phyloP scores from a whole-genome alignment of 2,329 filamentous ascomycete species.

The Xylariaceae sp. region DNA sequence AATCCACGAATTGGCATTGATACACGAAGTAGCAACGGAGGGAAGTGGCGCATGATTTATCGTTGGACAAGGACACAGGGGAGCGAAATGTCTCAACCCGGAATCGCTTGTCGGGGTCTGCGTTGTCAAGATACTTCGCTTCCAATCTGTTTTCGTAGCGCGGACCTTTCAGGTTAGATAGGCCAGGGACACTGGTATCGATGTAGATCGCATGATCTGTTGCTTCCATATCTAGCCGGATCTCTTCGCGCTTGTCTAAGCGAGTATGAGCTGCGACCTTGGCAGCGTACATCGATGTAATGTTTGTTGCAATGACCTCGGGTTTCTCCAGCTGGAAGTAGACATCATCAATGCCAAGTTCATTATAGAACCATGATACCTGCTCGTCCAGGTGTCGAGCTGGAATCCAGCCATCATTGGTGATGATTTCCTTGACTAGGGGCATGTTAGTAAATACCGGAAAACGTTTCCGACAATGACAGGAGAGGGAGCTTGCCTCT shows the following conservation, averaged over 20 bases:
- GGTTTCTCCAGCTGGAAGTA: conserved; percentile 91
- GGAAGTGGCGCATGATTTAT: conserved; percentile 68
- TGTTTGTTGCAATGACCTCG: conserved; percentile 84
- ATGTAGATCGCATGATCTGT: conserved; percentile 96
- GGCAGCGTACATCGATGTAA: conserved; percentile 93
- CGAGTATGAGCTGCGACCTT: conserved; percentile 92
- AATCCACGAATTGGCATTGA: conserved; percentile 83
- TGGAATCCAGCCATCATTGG: conserved; percentile 81
- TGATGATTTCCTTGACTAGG: conserved; percentile 74
- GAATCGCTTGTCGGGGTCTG: conserved; percentile 68
- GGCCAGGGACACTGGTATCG: conserved; percentile 88
- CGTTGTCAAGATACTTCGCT: conserved; percentile 87
- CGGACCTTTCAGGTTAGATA: conserved; percentile 72
- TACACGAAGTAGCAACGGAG: conserved; percentile 99
- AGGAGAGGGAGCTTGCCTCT: conserved; percentile 50
- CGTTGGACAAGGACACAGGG: conserved; percentile 68
- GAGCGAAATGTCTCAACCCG: conserved; percentile 97
- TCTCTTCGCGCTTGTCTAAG: conserved; percentile 90
- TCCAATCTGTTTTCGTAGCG: conserved; percentile 91
- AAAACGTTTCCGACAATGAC: neutral
- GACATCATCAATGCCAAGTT: conserved; percentile 96
- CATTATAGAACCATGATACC: conserved; percentile 94
- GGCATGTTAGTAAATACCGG: conserved; percentile 16
- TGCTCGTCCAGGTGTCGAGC: conserved; percentile 77
- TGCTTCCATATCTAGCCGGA: conserved; percentile 92